Conservation (phyloP, 441 rosid genomes). For the Iberis amara region DNA sequence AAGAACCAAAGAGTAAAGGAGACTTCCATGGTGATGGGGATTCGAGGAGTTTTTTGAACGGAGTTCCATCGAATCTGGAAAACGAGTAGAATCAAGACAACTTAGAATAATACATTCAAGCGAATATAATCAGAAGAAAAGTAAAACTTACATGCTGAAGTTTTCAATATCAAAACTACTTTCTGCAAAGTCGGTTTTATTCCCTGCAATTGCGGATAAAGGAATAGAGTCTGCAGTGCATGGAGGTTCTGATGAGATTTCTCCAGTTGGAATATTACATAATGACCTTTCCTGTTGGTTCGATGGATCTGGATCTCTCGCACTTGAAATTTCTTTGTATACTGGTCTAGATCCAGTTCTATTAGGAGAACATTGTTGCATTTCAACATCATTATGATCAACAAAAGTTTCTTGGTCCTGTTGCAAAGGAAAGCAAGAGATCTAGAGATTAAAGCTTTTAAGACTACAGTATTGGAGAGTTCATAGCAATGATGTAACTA, state of each 20-base stretch:
- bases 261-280: slow-evolving; percentile 40
- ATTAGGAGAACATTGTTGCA: slow-evolving; percentile 58
- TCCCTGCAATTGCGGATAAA: slow-evolving; percentile 40
- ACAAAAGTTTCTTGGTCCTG: slow-evolving; percentile 52
- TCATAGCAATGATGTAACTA: slow-evolving; percentile 7
- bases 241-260: slow-evolving; percentile 42
- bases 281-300: slow-evolving; percentile 41
- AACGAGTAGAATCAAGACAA: slow-evolving; percentile 14
- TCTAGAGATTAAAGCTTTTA: slow-evolving; percentile 9
- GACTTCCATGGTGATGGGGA: slow-evolving; percentile 98
- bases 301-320: slow-evolving; percentile 51
- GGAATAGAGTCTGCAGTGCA: slow-evolving; percentile 35
- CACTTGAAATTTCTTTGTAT: slow-evolving; percentile 33
- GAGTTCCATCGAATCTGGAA: slow-evolving; percentile 81
- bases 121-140: slow-evolving; percentile 4
- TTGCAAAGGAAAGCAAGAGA: slow-evolving; percentile 22
- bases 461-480: not conserved
- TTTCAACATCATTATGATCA: slow-evolving; percentile 49
- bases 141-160: slow-evolving; percentile 53
- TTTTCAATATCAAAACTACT: slow-evolving; percentile 46
- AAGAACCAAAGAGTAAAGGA: slow-evolving; percentile 81
- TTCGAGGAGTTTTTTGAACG: slow-evolving; percentile 67
- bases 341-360: slow-evolving; percentile 43
- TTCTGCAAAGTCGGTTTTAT: slow-evolving; percentile 33
- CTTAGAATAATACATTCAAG: slow-evolving; percentile 12